Conservation (phyloP, 441 rosid genomes). For the Populus hybrid region DNA sequence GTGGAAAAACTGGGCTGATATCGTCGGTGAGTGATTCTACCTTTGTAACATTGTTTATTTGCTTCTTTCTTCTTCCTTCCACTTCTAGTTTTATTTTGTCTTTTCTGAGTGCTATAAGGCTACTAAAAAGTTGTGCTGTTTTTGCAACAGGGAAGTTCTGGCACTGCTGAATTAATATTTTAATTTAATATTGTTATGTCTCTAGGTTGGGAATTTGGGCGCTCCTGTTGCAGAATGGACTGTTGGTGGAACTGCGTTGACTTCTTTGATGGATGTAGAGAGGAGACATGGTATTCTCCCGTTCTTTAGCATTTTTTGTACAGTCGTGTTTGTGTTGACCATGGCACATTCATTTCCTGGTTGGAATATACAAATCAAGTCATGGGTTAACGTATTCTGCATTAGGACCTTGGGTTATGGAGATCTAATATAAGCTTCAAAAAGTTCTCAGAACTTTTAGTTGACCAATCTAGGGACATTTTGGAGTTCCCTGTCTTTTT, state of each 20-base stretch:
- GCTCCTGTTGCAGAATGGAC: constrained; percentile 90
- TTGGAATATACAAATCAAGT: not conserved
- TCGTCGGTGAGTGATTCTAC: constrained; percentile 61
- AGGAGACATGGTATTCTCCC: constrained; percentile 86
- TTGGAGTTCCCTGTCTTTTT: not conserved
- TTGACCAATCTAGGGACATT: not conserved
- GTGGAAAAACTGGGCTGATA: constrained; percentile 81
- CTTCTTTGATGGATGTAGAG: constrained; percentile 95
- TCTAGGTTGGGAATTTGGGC: constrained; percentile 81
- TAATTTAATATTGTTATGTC: not conserved
- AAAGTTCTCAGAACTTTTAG: not conserved
- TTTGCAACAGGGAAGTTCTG: not conserved
- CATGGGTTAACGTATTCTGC: not conserved
- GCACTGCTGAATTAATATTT: not conserved
- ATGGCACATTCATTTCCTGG: not conserved
- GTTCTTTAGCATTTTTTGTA: not conserved
- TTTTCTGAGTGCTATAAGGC: not conserved
- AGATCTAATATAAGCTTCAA: not conserved
- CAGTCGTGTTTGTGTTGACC: not conserved
- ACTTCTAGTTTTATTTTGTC: not conserved
- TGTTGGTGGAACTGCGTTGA: constrained; percentile 84
- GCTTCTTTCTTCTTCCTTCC: not conserved
- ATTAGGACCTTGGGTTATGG: not conserved
- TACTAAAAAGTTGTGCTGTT: not conserved
- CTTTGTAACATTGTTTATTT: not conserved